Evolutionary conservation across 2,329 filamentous ascomycete species (phyloP).

Genomic region (Camptophora hylomeconis): DNA sequence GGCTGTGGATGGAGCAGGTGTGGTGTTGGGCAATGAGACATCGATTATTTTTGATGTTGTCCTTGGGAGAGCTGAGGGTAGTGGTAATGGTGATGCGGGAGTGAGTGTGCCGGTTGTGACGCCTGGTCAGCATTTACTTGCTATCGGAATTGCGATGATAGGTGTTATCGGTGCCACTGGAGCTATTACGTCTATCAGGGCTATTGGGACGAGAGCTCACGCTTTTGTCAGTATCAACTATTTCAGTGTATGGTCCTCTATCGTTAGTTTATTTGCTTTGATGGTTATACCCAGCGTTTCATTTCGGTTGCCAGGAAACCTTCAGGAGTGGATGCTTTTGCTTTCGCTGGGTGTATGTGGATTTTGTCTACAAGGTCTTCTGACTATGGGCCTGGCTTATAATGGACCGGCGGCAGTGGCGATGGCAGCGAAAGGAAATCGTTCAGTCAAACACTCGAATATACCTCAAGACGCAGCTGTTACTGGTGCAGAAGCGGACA

Average conservation of each 20-base stretch:
- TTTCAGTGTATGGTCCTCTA: constrained; percentile 57
- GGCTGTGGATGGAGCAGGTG: constrained; percentile 17
- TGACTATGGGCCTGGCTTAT: constrained; percentile 62
- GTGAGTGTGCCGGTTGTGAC: constrained; percentile 33
- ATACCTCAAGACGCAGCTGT: constrained; percentile 40
- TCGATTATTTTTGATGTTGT: constrained; percentile 5
- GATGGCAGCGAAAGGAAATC: constrained; percentile 23
- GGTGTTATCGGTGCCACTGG: constrained; percentile 65
- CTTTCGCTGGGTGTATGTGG: constrained; percentile 58
- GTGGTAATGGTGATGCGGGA: too few species aligned
- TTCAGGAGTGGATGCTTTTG: constrained; percentile 54
- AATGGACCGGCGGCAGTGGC: constrained; percentile 41
- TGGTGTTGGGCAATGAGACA: constrained; percentile 26
- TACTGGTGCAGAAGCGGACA: too few species aligned
- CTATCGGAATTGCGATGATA: constrained; percentile 58
- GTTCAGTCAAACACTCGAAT: too few species aligned
- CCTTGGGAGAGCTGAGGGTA: constrained; percentile 12
- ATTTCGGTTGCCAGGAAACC: constrained; percentile 41
- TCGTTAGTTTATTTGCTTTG: constrained; percentile 54
- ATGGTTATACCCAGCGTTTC: constrained; percentile 40
- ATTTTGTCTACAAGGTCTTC: constrained; percentile 74
- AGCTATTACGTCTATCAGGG: constrained; percentile 64
- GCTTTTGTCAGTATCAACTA: constrained; percentile 78
- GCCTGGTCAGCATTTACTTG: constrained; percentile 52
- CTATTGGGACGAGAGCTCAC: constrained; percentile 69